Percentiles rank a stretch among this genome's conserved stretches.
phyloP scores from a whole-genome alignment of 352 stramenopile genomes.

The Peronospora farinosa region DNA sequence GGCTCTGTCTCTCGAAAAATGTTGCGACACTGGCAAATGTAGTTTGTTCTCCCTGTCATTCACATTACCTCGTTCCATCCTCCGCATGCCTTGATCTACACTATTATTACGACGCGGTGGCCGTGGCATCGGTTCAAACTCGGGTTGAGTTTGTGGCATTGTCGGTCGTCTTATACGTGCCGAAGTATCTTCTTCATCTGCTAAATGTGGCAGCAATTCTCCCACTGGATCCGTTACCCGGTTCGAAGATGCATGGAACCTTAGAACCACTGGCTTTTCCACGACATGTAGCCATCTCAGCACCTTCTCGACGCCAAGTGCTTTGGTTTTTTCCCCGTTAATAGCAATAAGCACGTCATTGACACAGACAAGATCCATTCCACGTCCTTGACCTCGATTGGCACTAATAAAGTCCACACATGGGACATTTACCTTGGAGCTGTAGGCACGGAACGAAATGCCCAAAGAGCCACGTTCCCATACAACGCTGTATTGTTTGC shows the following conservation, averaged over 20 bases:
- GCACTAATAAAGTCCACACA: slow-evolving; percentile 64
- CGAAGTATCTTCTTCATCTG: slow-evolving; percentile 11
- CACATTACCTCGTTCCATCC: slow-evolving; percentile 12
- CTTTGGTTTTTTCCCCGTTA: slow-evolving; percentile 74
- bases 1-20: slow-evolving; percentile 19
- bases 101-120: slow-evolving; percentile 29
- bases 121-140: slow-evolving; percentile 29
- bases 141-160: slow-evolving; percentile 20
- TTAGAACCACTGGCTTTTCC: slow-evolving; percentile 67
- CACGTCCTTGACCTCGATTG: slow-evolving; percentile 45
- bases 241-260: slow-evolving; percentile 74
- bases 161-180: slow-evolving; percentile 15
- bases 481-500: slow-evolving; percentile 69
- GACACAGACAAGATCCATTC: slow-evolving; percentile 68
- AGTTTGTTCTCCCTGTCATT: slow-evolving; percentile 23
- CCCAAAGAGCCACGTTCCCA: slow-evolving; percentile 66
- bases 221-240: slow-evolving; percentile 36
- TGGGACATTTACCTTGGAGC: slow-evolving; percentile 57
- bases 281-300: slow-evolving; percentile 69
- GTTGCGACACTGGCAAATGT: slow-evolving; percentile 11
- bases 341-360: slow-evolving; percentile 81
- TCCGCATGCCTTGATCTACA: slow-evolving; percentile 19
- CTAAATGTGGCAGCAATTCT: slow-evolving; percentile 19
- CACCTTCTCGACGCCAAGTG: slow-evolving; percentile 66
- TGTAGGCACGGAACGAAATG: slow-evolving; percentile 70